Percentiles rank a stretch among this genome's conserved stretches.
These are phyloP conservation scores for Akebia trifoliata DNA, from an alignment of 164 flowering plant species.

Conservation along the genomic window DNA sequence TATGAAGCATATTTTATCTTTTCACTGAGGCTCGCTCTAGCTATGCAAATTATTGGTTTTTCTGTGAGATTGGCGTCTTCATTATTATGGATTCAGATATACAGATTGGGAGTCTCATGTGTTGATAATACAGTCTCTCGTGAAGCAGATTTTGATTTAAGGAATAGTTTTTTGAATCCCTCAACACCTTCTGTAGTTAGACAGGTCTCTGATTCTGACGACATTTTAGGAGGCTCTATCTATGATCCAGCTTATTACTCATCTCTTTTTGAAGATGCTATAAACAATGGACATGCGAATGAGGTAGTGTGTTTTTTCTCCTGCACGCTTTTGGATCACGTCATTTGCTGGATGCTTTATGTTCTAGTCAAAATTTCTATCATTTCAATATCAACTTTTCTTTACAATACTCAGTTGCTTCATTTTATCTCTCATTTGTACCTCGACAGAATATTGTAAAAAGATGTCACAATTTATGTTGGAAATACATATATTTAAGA, in stretches of 20 bases:
- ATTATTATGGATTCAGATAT: constrained; percentile 85
- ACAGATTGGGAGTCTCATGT: constrained; percentile 69
- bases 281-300: constrained; percentile 24
- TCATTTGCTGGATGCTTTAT: neutral
- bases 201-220: constrained; percentile 49
- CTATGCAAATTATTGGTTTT: constrained; percentile 75
- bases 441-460: too few relatives aligned
- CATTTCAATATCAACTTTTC: too few relatives aligned
- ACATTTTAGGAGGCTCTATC: constrained; percentile 68
- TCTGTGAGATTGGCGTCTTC: constrained; percentile 65
- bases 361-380: neutral
- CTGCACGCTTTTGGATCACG: neutral
- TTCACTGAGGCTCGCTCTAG: constrained; percentile 64
- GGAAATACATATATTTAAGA: too few relatives aligned
- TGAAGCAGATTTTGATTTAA: constrained; percentile 59
- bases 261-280: constrained; percentile 75
- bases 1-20: constrained; percentile 41
- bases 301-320: constrained; percentile 34
- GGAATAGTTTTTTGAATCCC: constrained; percentile 73
- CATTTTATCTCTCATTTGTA: too few relatives aligned
- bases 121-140: constrained; percentile 37
- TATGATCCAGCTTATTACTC: constrained; percentile 80
- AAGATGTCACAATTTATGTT: too few relatives aligned
- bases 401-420: too few relatives aligned
- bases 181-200: constrained; percentile 36